Percentiles rank a stretch among this genome's conserved stretches.
Evolutionary conservation across 805 yeast species (phyloP).

Genomic region (Cyberlindnera euphorbiiphila): DNA sequence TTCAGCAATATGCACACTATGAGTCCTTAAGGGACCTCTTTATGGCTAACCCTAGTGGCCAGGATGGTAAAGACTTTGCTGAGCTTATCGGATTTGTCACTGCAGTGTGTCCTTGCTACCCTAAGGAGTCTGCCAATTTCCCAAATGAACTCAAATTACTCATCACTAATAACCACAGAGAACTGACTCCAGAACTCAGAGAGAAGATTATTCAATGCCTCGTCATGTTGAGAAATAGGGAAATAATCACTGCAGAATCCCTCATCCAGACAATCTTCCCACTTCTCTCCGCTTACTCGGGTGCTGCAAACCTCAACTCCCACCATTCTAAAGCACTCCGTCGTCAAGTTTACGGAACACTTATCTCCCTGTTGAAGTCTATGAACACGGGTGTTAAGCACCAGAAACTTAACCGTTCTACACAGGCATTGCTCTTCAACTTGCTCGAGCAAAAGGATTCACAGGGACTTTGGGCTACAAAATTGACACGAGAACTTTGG

Average conservation of each 20-base stretch:
- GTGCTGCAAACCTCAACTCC: slow-evolving; percentile 40
- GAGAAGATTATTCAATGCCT: slow-evolving; percentile 89
- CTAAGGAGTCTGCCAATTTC: slow-evolving; percentile 79
- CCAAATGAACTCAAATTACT: slow-evolving; percentile 76
- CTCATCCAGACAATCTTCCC: slow-evolving; percentile 89
- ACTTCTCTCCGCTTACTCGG: slow-evolving; percentile 63
- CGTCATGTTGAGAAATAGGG: slow-evolving; percentile 86
- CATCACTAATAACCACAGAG: slow-evolving; percentile 71
- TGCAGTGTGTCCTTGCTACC: slow-evolving; percentile 88
- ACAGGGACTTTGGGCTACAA: slow-evolving; percentile 95
- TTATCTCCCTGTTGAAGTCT: slow-evolving; percentile 72
- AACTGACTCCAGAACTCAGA: slow-evolving; percentile 76
- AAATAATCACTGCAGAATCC: slow-evolving; percentile 70
- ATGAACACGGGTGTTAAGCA: slow-evolving; percentile 87
- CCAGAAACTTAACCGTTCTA: slow-evolving; percentile 82
- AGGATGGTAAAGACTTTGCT: slow-evolving; percentile 50
- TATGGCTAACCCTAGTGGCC: slow-evolving; percentile 56
- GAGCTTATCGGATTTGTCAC: slow-evolving; percentile 88
- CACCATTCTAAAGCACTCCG: slow-evolving; percentile 79
- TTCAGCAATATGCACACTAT: slow-evolving; percentile 90
- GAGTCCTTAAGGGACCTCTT: slow-evolving; percentile 87
- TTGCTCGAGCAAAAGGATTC: slow-evolving; percentile 74
- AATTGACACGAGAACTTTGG: slow-evolving; percentile 93
- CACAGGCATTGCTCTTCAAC: slow-evolving; percentile 90
- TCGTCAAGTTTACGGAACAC: slow-evolving; percentile 73